Evolutionary conservation across 2,329 filamentous ascomycete species (phyloP), one percentile per base, ranked within the genome.

Genomic region (Teratosphaeria gauchensis): DNA sequence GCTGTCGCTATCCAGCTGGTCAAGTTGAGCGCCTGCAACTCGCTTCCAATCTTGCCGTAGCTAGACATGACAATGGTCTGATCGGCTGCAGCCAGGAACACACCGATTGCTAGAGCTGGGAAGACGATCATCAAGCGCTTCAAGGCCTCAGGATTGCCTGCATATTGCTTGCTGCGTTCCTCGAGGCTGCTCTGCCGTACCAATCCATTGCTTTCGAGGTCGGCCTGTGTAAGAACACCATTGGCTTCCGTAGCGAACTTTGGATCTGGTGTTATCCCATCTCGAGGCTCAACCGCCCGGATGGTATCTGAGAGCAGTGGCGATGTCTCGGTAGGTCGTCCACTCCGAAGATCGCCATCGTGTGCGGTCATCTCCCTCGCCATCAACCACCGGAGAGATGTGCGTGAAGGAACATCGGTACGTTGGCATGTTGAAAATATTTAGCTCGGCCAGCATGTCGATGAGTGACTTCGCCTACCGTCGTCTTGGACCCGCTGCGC

Each of bases 21-120:
- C 63, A 82, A 83, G 68, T 87, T 89, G 56, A 92, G 77, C 1
- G 88, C 87, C 56, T 88, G 78, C 31, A 92, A 75, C 62, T 92
- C 89, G 58, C 82, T 89, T 11, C 88, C 88, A 65, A 92, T 92
- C 62, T 81, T 84, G 55, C 86, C 87, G 71, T 91, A 91, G n/a
- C 82, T 85, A n/a, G 84, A 84, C 54, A 92, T 83, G 32, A 89
- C 85, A 57, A 92, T 83, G 0, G 89, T 89, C 71, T 91, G 87
- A 68, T 92, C 89, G 55, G 86, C 80, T 3, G 88, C 86, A 21
- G 85, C 81, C 7, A 92, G 78, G 68, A 89, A 89, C 48, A 91
- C 61, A n/a, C 84, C 84, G 56, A 86, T 79, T 8, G 79, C 81
- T 53, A 87, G 72, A 1, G 84, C 83, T 2, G 84, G 84, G 35